Percentiles rank a stretch among this genome's conserved stretches.
Evolutionary conservation across 2,329 filamentous ascomycete genomes (phyloP).

Genomic region (Gaeumannomyces tritici): DNA sequence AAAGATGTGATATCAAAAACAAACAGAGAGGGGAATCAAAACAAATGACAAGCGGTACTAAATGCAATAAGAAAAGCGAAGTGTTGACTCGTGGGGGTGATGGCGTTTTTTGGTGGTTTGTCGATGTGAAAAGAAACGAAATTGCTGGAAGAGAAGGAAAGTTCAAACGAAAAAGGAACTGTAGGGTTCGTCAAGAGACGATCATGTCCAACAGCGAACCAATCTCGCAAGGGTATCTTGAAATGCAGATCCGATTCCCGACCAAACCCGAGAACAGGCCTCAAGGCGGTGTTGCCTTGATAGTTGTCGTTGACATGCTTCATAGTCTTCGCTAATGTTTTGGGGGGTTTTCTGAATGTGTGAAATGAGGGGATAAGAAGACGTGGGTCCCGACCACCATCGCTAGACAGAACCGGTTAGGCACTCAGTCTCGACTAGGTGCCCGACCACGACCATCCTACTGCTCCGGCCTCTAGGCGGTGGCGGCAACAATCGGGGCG

Average conservation of each 20-base stretch:
- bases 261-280: conserved; percentile 21
- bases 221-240: conserved; percentile 43
- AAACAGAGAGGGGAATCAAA: conserved; percentile 5
- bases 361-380: conserved; percentile 8
- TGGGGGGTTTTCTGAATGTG: not conserved
- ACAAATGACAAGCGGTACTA: not conserved
- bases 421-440: not conserved
- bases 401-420: conserved; percentile 4
- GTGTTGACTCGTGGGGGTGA: not conserved
- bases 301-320: not conserved
- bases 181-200: not conserved
- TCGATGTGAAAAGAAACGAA: not conserved
- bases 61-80: not conserved
- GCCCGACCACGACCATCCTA: not conserved
- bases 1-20: conserved; percentile 1
- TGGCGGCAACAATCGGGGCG: conserved; percentile 38
- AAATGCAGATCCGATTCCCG: conserved; percentile 47
- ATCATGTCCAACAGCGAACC: not conserved
- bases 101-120: not conserved
- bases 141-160: not conserved
- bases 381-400: not conserved
- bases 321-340: not conserved
- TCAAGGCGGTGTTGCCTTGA: not conserved
- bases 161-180: not conserved
- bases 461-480: conserved; percentile 31